These are phyloP conservation scores for Stephanodiscus triporus DNA, from an alignment of 108 stramenopile genomes.

Conservation along the genomic window DNA sequence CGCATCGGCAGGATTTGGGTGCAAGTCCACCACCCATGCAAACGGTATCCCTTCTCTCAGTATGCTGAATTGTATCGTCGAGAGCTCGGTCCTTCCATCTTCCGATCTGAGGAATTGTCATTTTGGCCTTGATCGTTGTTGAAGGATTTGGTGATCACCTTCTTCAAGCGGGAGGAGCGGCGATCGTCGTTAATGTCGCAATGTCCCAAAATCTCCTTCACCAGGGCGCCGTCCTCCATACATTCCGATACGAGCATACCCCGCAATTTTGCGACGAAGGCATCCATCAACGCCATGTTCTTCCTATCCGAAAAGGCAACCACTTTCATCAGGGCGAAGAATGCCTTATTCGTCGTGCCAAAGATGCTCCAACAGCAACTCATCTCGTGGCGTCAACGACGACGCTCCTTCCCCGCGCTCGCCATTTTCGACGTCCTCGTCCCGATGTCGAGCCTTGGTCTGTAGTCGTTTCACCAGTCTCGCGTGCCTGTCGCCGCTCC, in stretches of 20 bases:
- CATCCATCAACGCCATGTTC: constrained; percentile 27
- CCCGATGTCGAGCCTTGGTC: constrained; percentile 11
- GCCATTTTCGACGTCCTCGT: neutral
- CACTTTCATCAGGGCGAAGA: constrained; percentile 13
- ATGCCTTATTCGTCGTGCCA: constrained; percentile 27
- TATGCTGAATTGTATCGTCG: constrained; percentile 46
- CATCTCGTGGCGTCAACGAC: constrained; percentile 1
- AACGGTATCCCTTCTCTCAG: constrained; percentile 32
- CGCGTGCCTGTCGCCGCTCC: constrained; percentile 38
- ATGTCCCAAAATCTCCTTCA: constrained; percentile 5
- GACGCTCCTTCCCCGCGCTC: neutral
- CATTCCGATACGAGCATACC: constrained; percentile 10
- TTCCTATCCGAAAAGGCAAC: constrained; percentile 25
- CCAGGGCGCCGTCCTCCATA: constrained; percentile 2
- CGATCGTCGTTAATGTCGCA: constrained; percentile 13
- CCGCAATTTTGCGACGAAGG: constrained; percentile 12
- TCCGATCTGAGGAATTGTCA: constrained; percentile 11
- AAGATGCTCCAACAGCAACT: constrained; percentile 9
- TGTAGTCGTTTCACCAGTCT: constrained; percentile 39
- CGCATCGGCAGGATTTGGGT: neutral
- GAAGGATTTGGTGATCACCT: constrained; percentile 14
- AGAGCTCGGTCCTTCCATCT: constrained; percentile 27
- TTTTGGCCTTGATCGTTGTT: neutral
- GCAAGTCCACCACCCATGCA: constrained; percentile 45
- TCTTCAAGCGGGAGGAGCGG: constrained; percentile 16